phyloP scores from a whole-genome alignment of 2,329 filamentous ascomycete genomes.

The Scleromitrula shiraiana region DNA sequence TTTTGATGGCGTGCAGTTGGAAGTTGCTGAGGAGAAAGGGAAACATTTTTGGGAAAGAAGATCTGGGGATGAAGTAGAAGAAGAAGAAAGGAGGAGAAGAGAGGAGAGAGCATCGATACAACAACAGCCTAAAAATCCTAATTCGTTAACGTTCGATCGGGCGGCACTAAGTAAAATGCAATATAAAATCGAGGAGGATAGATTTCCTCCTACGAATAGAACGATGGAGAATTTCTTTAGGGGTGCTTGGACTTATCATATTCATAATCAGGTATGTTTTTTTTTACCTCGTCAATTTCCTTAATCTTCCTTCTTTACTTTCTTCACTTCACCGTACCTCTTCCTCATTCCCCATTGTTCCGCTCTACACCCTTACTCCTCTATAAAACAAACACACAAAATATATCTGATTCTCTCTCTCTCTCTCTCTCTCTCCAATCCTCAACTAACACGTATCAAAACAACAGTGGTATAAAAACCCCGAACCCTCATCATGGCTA shows the following conservation, averaged over 20 bases:
- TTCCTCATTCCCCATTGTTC: not conserved
- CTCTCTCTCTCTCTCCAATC: not conserved
- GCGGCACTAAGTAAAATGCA: slow-evolving; percentile 30
- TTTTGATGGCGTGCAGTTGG: slow-evolving; percentile 38
- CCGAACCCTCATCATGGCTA: slow-evolving; percentile 48
- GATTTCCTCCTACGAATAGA: slow-evolving; percentile 47
- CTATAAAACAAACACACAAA: too few species aligned
- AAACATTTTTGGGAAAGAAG: slow-evolving; percentile 24
- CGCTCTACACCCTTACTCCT: not conserved
- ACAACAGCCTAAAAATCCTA: not conserved
- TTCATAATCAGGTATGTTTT: slow-evolving; percentile 45
- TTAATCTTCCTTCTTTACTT: not conserved
- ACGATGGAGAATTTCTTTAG: slow-evolving; percentile 48
- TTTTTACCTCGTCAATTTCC: slow-evolving; percentile 1
- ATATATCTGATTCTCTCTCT: not conserved
- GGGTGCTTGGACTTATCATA: slow-evolving; percentile 49
- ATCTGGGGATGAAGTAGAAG: slow-evolving; percentile 11
- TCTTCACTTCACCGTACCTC: not conserved
- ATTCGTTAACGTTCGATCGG: slow-evolving; percentile 17
- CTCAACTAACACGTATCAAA: slow-evolving; percentile 12
- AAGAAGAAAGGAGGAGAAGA: slow-evolving; percentile 7
- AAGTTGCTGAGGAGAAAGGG: slow-evolving; percentile 17
- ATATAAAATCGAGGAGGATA: slow-evolving; percentile 41
- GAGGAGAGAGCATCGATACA: slow-evolving; percentile 14
- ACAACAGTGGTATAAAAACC: slow-evolving; percentile 44